These are phyloP conservation scores for Clonostachys chloroleuca DNA, from an alignment of 2,329 filamentous ascomycete species.

Conservation along the genomic window DNA sequence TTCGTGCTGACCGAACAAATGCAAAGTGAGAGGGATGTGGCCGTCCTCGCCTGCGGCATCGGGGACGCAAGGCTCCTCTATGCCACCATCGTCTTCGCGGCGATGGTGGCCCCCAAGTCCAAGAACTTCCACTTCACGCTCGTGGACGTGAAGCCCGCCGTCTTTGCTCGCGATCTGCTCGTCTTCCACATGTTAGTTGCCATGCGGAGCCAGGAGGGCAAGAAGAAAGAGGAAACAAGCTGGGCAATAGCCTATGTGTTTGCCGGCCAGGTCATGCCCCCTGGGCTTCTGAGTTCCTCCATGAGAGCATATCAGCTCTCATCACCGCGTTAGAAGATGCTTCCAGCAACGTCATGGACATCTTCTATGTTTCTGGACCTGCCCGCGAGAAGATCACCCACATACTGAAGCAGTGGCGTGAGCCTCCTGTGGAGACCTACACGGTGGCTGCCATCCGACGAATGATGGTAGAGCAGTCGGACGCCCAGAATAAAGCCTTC, in stretches of 20 bases:
- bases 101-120: background rate
- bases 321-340: background rate
- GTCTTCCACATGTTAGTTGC: background rate
- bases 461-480: too few species aligned
- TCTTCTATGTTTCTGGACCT: background rate
- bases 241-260: background rate
- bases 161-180: background rate
- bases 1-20: background rate
- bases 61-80: background rate
- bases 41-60: background rate
- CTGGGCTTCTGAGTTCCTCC: background rate
- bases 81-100: background rate
- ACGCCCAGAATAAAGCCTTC: background rate
- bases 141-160: background rate
- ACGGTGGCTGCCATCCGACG: background rate
- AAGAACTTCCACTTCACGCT: background rate
- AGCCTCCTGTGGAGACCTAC: background rate
- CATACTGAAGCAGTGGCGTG: background rate
- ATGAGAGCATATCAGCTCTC: background rate
- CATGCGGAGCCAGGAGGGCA: background rate
- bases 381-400: background rate
- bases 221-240: conserved; percentile 1
- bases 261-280: background rate
- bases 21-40: background rate
- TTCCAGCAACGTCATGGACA: background rate